Evolutionary conservation across 352 stramenopile species (phyloP).

Genomic region (Pythium aquatile): DNA sequence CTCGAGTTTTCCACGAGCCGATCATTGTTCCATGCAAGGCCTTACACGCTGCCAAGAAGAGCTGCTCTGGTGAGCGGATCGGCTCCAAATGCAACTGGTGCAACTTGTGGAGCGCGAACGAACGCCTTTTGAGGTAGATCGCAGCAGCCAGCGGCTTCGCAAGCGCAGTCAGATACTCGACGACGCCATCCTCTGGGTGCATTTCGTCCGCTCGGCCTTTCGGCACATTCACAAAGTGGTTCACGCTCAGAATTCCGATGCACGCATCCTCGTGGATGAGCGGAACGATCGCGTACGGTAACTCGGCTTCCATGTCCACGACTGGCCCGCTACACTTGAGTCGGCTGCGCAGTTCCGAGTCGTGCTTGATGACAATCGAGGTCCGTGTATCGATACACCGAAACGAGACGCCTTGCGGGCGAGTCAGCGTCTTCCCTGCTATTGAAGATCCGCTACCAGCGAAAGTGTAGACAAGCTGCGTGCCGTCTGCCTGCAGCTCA

Average conservation of each 20-base stretch:
- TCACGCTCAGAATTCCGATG: conserved; percentile 62
- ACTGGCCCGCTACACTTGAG: conserved; percentile 26
- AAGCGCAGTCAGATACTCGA: conserved; percentile 49
- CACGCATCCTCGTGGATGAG: conserved; percentile 62
- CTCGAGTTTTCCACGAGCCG: conserved; percentile 52
- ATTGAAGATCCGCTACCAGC: conserved; percentile 38
- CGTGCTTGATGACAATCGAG: conserved; percentile 36
- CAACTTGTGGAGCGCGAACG: conserved; percentile 47
- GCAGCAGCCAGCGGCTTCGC: conserved; percentile 40
- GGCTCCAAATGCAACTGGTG: conserved; percentile 37
- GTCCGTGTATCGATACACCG: conserved; percentile 44
- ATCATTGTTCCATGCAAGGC: conserved; percentile 46
- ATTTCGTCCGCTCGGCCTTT: conserved; percentile 57
- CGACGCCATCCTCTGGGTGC: conserved; percentile 59
- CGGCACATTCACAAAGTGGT: conserved; percentile 49
- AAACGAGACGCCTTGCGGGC: conserved; percentile 57
- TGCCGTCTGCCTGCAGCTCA: conserved; percentile 48
- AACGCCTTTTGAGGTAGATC: conserved; percentile 65
- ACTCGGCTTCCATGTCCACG: conserved; percentile 13
- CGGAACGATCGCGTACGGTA: conserved; percentile 64
- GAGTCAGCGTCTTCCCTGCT: conserved; percentile 32
- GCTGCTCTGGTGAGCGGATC: conserved; percentile 52
- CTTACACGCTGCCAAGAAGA: conserved; percentile 43
- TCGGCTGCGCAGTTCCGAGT: conserved; percentile 33
- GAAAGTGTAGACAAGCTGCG: conserved; percentile 55